phyloP scores from a whole-genome alignment of 257 asterid species.

The Nicotiana otophora region DNA sequence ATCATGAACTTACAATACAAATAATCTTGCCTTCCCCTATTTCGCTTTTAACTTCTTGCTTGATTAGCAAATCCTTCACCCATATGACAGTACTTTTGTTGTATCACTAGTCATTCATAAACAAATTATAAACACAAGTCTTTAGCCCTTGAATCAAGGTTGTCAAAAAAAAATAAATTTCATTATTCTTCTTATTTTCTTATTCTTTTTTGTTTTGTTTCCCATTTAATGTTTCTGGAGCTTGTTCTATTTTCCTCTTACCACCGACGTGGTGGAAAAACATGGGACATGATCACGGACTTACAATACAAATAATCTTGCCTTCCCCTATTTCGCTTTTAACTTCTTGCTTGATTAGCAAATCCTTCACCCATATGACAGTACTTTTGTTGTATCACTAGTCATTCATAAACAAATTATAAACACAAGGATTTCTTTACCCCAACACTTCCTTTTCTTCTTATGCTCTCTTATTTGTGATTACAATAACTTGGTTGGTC shows the following conservation, averaged over 20 bases:
- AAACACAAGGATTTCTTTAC: neutral
- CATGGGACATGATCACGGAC: neutral
- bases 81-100: neutral
- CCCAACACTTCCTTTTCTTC: neutral
- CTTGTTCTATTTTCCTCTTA: neutral
- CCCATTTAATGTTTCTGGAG: neutral
- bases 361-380: neutral
- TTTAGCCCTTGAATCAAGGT: neutral
- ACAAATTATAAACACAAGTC: neutral
- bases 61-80: constrained; percentile 5
- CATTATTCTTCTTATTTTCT: neutral
- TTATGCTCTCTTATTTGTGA: neutral
- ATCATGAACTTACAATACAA: neutral
- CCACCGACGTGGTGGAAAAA: neutral
- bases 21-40: neutral
- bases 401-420: neutral
- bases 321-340: neutral
- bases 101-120: neutral
- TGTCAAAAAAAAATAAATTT: neutral
- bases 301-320: neutral
- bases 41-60: constrained; percentile 2
- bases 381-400: neutral
- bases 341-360: constrained; percentile 1
- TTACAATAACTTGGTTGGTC: neutral
- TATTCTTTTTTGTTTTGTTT: neutral